A percentile compares a stretch with the other conserved stretches of the same genome.
phyloP scores from a whole-genome alignment of 768 basidiomycete species.

The Naganishia friedmannii region DNA sequence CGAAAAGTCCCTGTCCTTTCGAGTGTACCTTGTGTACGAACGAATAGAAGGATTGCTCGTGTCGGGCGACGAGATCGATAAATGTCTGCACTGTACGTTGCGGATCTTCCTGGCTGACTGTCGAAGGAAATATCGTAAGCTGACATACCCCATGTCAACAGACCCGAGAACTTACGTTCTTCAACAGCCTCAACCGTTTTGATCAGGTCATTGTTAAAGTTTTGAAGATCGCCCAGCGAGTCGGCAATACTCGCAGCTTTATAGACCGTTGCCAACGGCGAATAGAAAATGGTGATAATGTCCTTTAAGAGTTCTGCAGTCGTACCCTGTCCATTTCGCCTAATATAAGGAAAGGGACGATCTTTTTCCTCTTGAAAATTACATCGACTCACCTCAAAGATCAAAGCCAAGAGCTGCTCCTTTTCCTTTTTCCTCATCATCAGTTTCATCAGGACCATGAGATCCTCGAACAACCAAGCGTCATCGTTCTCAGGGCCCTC shows the following conservation, averaged over 20 bases:
- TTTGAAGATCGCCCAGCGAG: conserved; percentile 84
- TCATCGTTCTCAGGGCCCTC: conserved; percentile 91
- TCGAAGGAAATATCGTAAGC: conserved; percentile 1
- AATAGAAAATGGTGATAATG: conserved; percentile 97
- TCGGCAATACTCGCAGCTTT: conserved; percentile 95
- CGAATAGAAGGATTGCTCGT: conserved; percentile 90
- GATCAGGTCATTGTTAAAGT: conserved; percentile 91
- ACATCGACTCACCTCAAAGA: conserved; percentile 74
- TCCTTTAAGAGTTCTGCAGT: conserved; percentile 94
- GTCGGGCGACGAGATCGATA: conserved; percentile 85
- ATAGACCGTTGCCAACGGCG: conserved; percentile 94
- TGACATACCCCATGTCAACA: background rate
- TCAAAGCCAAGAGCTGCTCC: conserved; percentile 83
- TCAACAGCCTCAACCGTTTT: conserved; percentile 87
- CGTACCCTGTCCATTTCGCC: conserved; percentile 63
- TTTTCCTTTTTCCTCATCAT: conserved; percentile 78
- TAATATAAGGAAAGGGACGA: background rate
- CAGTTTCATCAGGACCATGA: conserved; percentile 72
- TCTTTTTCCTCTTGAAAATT: background rate
- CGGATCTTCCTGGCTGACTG: conserved; percentile 81
- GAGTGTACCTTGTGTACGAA: conserved; percentile 99
- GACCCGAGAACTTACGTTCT: conserved; percentile 60
- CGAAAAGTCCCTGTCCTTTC: conserved; percentile 90
- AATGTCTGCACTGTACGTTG: conserved; percentile 83
- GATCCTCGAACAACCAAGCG: conserved; percentile 92